Base-by-base conservation (phyloP, 1,139 yeast species). In the Pichia terricola region DNA sequence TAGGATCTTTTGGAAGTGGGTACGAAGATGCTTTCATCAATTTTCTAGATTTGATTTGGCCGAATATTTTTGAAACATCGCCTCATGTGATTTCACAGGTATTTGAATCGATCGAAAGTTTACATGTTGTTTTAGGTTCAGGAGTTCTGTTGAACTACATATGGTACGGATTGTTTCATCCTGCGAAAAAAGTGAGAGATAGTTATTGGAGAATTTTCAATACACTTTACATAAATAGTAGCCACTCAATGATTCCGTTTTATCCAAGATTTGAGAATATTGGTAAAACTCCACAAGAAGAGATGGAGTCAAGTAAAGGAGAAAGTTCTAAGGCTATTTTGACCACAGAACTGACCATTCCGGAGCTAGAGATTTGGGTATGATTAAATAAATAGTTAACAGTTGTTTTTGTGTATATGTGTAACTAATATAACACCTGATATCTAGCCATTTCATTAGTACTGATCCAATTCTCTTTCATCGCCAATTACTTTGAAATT, bases 21-120 rank as follows among this genome's bases (percentile, higher is more conserved):
- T 70, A 76, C 49, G 94, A 81, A 51, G 94, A 81, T 51, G 84
- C 83, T 30, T 78, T 81, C 61, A 60, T 85, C 9, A 95, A 88
- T 60, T 73, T 78, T 44, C 64, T 88, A 56, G 86, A 89, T 57
- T 67, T 87, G 41, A 61, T 89, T 25, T 62, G 87, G 59, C 96
- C 97, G 1, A 89, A 88, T 59, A 69, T 91, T 3, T 88, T 79
- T 59, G 97, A 89, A 59, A 85, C 95, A 0, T 87, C 96, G 0
- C 97, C 97, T 0, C 98, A 94, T 63, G 97, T 89, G 11, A 88
- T 89, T 46, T 73, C 70, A 30, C 75, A 97, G 50, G 79, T 91
- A 4, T 54, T 86, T 42, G 97, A 88, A 46, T 85, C 91, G 46
- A 67, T 91, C 30, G 94, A 85, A 48, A 82, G 89, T 1, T 61